Conservation (phyloP, 139 green algal genomes). For the Spirogloea muscicola region DNA sequence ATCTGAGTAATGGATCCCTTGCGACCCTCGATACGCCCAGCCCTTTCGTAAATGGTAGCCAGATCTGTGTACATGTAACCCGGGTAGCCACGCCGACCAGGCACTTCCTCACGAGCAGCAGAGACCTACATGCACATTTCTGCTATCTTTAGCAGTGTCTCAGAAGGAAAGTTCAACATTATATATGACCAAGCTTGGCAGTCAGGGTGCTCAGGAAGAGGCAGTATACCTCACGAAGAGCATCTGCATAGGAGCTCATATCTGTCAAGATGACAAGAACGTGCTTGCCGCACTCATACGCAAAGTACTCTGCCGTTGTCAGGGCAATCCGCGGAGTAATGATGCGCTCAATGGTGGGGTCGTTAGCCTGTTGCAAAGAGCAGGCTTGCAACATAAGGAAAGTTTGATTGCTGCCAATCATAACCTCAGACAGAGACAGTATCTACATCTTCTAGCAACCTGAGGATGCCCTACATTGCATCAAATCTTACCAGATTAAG, state of each 20-base stretch:
- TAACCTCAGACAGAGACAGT: too few species aligned
- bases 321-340: constrained; percentile 99
- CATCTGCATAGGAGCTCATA: constrained; percentile 98
- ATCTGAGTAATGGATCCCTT: constrained; percentile 97
- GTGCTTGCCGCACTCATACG: constrained; percentile 97
- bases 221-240: constrained; percentile 90
- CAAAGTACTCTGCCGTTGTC: constrained; percentile 97
- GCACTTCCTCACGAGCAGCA: constrained; percentile 96
- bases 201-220: too few species aligned
- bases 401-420: too few species aligned
- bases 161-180: too few species aligned
- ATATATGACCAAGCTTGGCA: too few species aligned
- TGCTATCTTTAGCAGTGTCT: too few species aligned
- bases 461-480: too few species aligned
- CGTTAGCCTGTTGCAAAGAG: constrained; percentile 71
- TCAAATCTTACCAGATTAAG: constrained; percentile 91
- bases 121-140: too few species aligned
- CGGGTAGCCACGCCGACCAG: constrained; percentile 94
- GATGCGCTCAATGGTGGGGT: constrained; percentile 99
- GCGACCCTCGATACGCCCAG: constrained; percentile 92
- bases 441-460: too few species aligned
- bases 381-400: not conserved
- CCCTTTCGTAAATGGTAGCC: constrained; percentile 98
- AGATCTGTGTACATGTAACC: constrained; percentile 96
- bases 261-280: constrained; percentile 99